phyloP scores from a whole-genome alignment of 768 basidiomycete genomes.

The Termitomyces sp. region DNA sequence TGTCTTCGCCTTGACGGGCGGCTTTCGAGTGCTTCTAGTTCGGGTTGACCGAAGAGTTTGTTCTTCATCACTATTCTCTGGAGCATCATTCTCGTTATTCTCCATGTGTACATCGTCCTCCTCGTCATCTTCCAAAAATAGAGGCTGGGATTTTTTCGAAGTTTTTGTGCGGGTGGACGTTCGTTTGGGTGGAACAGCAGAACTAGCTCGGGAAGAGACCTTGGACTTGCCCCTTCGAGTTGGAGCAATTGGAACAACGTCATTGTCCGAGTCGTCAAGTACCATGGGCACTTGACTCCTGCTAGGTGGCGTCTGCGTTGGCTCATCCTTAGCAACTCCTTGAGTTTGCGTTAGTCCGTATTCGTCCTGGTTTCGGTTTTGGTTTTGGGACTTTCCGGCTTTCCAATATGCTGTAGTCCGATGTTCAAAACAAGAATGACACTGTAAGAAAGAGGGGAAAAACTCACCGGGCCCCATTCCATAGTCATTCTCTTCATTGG shows the following conservation, averaged over 20 bases:
- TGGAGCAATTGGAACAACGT: constrained; percentile 9
- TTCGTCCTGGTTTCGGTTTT: constrained; percentile 9
- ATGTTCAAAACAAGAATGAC: constrained; percentile 5
- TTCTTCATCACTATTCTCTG: constrained; percentile 19
- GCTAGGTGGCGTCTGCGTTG: constrained; percentile 14
- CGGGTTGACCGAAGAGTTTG: constrained; percentile 24
- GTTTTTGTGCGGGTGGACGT: constrained; percentile 16
- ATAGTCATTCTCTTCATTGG: constrained; percentile 45
- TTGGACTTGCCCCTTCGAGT: constrained; percentile 17
- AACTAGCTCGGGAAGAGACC: constrained; percentile 21
- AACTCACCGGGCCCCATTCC: constrained; percentile 46
- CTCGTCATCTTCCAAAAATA: constrained; percentile 53
- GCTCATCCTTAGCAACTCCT: constrained; percentile 8
- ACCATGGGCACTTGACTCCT: constrained; percentile 21
- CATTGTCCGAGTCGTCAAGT: constrained; percentile 27
- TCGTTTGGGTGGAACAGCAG: constrained; percentile 16
- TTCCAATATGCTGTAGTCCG: constrained; percentile 48
- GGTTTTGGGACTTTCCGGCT: constrained; percentile 21
- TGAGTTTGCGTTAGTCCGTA: constrained; percentile 16
- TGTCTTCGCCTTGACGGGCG: constrained; percentile 17
- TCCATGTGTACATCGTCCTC: constrained; percentile 15
- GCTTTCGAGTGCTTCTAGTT: constrained; percentile 15
- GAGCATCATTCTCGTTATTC: constrained; percentile 18
- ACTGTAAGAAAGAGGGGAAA: constrained; percentile 1
- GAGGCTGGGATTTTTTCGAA: constrained; percentile 29